Conservation (phyloP, 2,329 filamentous ascomycete genomes). For the Verticillium dahliae region DNA sequence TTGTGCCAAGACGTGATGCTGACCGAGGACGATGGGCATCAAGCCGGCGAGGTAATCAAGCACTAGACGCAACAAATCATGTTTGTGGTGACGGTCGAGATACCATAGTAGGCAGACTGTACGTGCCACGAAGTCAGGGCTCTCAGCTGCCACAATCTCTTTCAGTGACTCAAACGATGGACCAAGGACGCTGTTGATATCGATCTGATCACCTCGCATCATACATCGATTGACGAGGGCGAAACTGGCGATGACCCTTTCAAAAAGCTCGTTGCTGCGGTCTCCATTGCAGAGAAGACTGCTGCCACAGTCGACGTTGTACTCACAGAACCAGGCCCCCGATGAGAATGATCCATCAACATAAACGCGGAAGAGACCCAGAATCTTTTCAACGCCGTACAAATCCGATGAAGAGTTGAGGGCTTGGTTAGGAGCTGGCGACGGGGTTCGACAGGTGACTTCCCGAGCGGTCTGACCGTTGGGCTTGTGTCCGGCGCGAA, state of each 20-base stretch:
- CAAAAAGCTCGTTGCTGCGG: slow-evolving; percentile 26
- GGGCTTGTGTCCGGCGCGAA: slow-evolving; percentile 21
- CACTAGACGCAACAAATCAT: slow-evolving; percentile 23
- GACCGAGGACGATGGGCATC: slow-evolving; percentile 21
- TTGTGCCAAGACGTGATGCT: slow-evolving; percentile 19
- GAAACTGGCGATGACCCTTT: slow-evolving; percentile 25
- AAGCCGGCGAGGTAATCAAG: slow-evolving; percentile 22
- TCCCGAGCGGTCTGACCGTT: slow-evolving; percentile 22
- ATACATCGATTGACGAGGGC: slow-evolving; percentile 24
- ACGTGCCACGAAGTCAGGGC: slow-evolving; percentile 23
- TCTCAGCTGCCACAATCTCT: slow-evolving; percentile 23
- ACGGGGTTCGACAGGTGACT: slow-evolving; percentile 24
- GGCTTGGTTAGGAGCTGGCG: slow-evolving; percentile 15
- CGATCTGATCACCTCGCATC: slow-evolving; percentile 23
- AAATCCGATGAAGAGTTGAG: slow-evolving; percentile 16
- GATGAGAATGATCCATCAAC: slow-evolving; percentile 20
- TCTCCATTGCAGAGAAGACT: slow-evolving; percentile 13
- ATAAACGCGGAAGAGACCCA: slow-evolving; percentile 21
- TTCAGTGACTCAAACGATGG: slow-evolving; percentile 27
- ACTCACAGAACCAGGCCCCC: slow-evolving; percentile 22
- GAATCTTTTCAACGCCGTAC: slow-evolving; percentile 17
- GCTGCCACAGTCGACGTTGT: slow-evolving; percentile 20
- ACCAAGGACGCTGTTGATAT: slow-evolving; percentile 21
- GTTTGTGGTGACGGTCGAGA: slow-evolving; percentile 23
- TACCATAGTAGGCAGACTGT: slow-evolving; percentile 28